phyloP scores from a whole-genome alignment of 164 flowering plant species.

The Echeveria elegans region DNA sequence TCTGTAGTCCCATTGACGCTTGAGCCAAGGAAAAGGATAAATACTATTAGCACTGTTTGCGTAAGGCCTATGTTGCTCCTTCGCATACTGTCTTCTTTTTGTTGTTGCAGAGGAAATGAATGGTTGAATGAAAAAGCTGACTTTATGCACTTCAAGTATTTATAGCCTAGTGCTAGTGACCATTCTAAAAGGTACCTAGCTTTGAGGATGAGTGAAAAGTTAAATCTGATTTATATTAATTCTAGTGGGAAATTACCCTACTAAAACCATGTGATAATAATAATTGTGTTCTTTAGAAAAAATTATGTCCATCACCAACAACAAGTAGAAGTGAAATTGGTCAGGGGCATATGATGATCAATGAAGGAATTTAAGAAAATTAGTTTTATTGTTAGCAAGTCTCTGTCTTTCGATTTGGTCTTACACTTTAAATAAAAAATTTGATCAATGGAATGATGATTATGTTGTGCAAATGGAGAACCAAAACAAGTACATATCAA shows the following conservation, averaged over 20 bases:
- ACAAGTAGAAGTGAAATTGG: background rate
- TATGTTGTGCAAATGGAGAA: conserved; percentile 3
- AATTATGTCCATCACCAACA: conserved; percentile 1
- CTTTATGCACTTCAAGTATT: background rate
- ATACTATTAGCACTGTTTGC: background rate
- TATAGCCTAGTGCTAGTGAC: background rate
- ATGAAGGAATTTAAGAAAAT: background rate
- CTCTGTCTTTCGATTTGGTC: background rate
- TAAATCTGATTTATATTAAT: background rate
- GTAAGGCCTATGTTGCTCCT: background rate
- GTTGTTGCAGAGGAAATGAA: background rate
- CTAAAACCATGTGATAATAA: too few species aligned
- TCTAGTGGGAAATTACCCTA: background rate
- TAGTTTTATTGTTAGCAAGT: background rate
- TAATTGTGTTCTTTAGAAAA: too few species aligned
- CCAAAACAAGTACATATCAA: background rate
- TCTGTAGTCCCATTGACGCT: background rate
- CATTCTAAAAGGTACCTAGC: conserved; percentile 1
- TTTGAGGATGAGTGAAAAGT: background rate
- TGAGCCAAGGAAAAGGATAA: background rate
- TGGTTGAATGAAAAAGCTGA: too few species aligned
- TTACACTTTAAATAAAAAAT: too few species aligned
- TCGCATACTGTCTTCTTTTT: background rate
- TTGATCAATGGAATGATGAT: background rate
- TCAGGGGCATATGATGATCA: background rate